These are phyloP conservation scores for Cutaneotrichosporon cutaneum DNA, from an alignment of 1,284 basidiomycete genomes.

Conservation along the genomic window DNA sequence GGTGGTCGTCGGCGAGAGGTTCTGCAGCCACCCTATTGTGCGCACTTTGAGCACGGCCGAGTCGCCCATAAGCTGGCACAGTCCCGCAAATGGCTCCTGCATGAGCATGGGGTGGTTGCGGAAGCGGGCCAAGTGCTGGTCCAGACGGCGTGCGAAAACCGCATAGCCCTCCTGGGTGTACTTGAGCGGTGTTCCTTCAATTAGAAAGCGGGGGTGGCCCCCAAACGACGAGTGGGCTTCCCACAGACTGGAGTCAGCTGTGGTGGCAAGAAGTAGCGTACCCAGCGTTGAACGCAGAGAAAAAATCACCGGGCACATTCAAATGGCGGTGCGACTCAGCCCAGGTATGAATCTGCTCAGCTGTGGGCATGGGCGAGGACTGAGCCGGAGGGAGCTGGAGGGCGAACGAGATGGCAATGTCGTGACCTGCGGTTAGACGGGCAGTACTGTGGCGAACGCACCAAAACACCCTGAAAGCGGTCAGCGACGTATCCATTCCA, in stretches of 20 bases:
- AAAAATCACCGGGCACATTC: slow-evolving; percentile 13
- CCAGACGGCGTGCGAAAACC: not conserved
- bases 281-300: slow-evolving; percentile 15
- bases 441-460: not conserved
- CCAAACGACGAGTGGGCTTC: slow-evolving; percentile 15
- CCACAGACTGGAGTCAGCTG: slow-evolving; percentile 15
- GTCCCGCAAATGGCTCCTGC: slow-evolving; percentile 7
- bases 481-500: not conserved
- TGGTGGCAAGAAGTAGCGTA: not conserved
- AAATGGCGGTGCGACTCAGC: slow-evolving; percentile 15
- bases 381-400: slow-evolving; percentile 13
- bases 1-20: not conserved
- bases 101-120: slow-evolving; percentile 8
- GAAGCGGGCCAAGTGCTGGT: slow-evolving; percentile 14
- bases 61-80: slow-evolving; percentile 11
- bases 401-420: slow-evolving; percentile 11
- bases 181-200: slow-evolving; percentile 1
- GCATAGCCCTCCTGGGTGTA: slow-evolving; percentile 4
- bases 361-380: not conserved
- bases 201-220: not conserved
- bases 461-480: slow-evolving; percentile 5
- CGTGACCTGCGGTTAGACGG: slow-evolving; percentile 16
- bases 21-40: slow-evolving; percentile 8
- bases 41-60: slow-evolving; percentile 13
- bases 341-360: slow-evolving; percentile 14